phyloP scores from a whole-genome alignment of 371 early-diverging fungal genomes.

The Circinella umbellata region DNA sequence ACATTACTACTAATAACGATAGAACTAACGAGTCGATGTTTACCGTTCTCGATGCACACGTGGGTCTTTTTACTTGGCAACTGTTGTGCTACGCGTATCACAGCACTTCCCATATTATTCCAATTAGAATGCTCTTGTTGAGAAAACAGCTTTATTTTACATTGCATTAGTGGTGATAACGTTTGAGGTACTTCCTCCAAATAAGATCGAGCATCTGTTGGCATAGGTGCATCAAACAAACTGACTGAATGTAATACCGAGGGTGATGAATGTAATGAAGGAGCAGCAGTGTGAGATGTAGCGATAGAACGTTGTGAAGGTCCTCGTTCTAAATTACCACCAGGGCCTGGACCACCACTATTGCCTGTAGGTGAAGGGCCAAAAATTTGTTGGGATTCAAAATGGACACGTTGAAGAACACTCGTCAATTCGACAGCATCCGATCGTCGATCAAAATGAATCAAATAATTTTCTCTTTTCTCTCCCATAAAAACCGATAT shows the following conservation, averaged over 20 bases:
- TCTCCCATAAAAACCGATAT: slow-evolving; percentile 41
- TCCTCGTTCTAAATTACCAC: not conserved
- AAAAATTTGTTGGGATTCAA: slow-evolving; percentile 14
- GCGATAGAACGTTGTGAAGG: not conserved
- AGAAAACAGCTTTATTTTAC: slow-evolving; percentile 45
- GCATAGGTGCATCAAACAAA: not conserved
- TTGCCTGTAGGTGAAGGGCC: not conserved
- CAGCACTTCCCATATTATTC: slow-evolving; percentile 43
- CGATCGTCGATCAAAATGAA: slow-evolving; percentile 41
- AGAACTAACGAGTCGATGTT: slow-evolving; percentile 43
- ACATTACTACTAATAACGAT: slow-evolving; percentile 50
- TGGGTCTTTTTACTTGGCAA: slow-evolving; percentile 46
- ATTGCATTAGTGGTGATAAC: slow-evolving; percentile 44
- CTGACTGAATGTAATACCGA: not conserved
- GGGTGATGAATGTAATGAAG: slow-evolving; percentile 3
- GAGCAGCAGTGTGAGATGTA: not conserved
- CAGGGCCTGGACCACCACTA: not conserved
- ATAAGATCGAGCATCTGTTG: slow-evolving; percentile 24
- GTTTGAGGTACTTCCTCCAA: slow-evolving; percentile 47
- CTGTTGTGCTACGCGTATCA: slow-evolving; percentile 45
- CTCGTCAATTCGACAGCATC: slow-evolving; percentile 33
- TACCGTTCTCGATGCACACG: slow-evolving; percentile 53
- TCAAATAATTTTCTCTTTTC: slow-evolving; percentile 46
- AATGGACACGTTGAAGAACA: slow-evolving; percentile 32
- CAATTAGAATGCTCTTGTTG: slow-evolving; percentile 50